Base-by-base conservation (phyloP, 768 basidiomycete species). In the Tricholomella constricta region DNA sequence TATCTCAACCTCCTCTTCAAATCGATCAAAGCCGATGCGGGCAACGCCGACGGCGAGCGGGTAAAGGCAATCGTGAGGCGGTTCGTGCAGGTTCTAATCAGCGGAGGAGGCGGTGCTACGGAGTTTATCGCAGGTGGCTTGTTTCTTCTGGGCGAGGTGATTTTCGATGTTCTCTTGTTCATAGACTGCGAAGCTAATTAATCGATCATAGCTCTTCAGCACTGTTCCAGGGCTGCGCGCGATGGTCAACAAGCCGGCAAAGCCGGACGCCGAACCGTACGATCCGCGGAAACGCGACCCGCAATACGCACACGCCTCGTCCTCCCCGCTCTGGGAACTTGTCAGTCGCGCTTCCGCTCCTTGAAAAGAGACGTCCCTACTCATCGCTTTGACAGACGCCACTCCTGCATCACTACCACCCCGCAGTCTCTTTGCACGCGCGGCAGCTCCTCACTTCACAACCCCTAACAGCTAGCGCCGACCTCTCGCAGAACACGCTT, bases 1-100 rank as follows among this genome's bases (percentile, higher is more conserved):
- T 98, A 96, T 69, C 81, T 99, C 51, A 98, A 98, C 65, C 71
- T 99, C 15, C 69, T 98, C 17, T 95, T 95, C 82, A 94, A 91
- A 62, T 87, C 90, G 2, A 71, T 97, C 58, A 96, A 95, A 69
- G 78, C 78, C 3, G 78, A 79, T 50, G 73, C 65, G 8, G 72
- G 70, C 0, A 87, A 88, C 58, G 62, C 61, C 27, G 78, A 80
- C 50, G 52, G 68, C 0, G 82, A 82, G 42, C 79, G 96, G 8
- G 79, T 88, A 15, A 85, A 85, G 66, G 91, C 93, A 1, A 83
- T 97, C 55, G 78, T 98, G 23, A 81, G 89, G 62, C 72, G 96
- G 41, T 85, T 97, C 40, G 74, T 94, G 22, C 94, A 97, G 69
- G 78, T 93, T 37, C 73, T 97, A 35, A 83, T 75, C 3, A 77